These are phyloP conservation scores for Teratosphaeria pseudoeucalypti DNA, from an alignment of 2,329 filamentous ascomycete genomes.

Conservation along the genomic window DNA sequence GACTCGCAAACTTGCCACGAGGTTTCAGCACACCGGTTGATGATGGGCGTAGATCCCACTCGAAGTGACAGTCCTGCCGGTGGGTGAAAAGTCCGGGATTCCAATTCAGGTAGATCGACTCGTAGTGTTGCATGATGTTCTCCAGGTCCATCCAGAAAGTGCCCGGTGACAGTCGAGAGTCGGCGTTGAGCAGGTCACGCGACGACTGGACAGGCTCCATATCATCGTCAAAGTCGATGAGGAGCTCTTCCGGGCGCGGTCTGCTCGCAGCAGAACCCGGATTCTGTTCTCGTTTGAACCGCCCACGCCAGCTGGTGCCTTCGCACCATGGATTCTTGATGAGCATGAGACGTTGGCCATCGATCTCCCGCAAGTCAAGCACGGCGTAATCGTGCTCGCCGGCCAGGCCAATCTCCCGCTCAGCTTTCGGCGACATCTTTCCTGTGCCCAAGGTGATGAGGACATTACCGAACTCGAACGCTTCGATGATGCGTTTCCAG, in stretches of 20 bases:
- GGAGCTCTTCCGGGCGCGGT: constrained; percentile 3
- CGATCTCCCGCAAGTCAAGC: constrained; percentile 60
- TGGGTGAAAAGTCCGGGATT: constrained; percentile 73
- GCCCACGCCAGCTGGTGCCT: constrained; percentile 61
- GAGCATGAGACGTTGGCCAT: constrained; percentile 57
- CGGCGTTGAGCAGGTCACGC: constrained; percentile 26
- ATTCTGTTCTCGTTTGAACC: constrained; percentile 19
- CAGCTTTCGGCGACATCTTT: constrained; percentile 63
- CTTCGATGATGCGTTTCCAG: constrained; percentile 66
- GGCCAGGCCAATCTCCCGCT: constrained; percentile 69
- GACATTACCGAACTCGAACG: constrained; percentile 69
- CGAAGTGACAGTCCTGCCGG: constrained; percentile 82
- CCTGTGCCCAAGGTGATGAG: constrained; percentile 87
- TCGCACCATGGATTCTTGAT: constrained; percentile 96
- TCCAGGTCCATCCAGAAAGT: constrained; percentile 91
- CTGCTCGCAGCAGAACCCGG: background rate
- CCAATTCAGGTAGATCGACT: constrained; percentile 96
- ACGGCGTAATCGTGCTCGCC: constrained; percentile 93
- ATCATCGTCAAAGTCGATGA: constrained; percentile 18
- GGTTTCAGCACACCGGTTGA: constrained; percentile 18
- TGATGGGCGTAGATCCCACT: constrained; percentile 55
- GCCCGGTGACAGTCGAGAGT: constrained; percentile 46
- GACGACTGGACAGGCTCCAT: constrained; percentile 19
- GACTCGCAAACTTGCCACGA: constrained; percentile 61
- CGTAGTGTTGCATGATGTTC: constrained; percentile 81